Base-by-base conservation (phyloP, 1,284 basidiomycete genomes). In the Irpex sp. region DNA sequence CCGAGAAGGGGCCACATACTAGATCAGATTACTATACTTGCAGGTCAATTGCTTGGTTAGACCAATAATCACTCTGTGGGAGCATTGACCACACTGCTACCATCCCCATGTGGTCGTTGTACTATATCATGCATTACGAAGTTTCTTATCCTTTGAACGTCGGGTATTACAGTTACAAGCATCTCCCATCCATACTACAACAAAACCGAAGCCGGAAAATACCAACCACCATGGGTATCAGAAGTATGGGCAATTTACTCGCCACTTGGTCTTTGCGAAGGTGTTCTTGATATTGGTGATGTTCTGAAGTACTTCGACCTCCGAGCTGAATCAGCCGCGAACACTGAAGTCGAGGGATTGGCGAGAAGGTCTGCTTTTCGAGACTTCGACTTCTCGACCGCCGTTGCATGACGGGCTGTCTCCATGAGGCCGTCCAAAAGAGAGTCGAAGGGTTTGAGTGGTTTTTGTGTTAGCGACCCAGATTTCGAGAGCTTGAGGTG, bases 401-500 rank as follows among this genome's bases (percentile, higher is more conserved):
- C 60, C 1, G 67, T 67, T 3, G 68, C 67, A 35, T 58, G 57
- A 17, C 65, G 64, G 5, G 67, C 65, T 26, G 65, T 66, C 47
- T 68, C 67, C 39, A 57, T 57, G 51, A 67, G 63, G 1, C 21
- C 51, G 21, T 58, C 61, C 33, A 68, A 35, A 43, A 62, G 61
- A 7, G 63, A 65, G n/a, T 39, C 56, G 19, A 67, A 58, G 15
- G 63, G 57, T 35, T 57, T 66, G 6, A 55, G n/a, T 13, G 53
- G 17, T 35, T 55, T 55, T 26, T 13, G n/a, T 13, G 49, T 21
- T 17, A 50, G 2, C 11, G 15, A 8, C 11, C 13, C 13, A 21
- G 49, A 9, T 8, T 17, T 43, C 13, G 19, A n/a, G 13, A 50
- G 49, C 17, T 19, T 21, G 13, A 8, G 17, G n/a, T n/a, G 8